Evolutionary conservation across 2,329 filamentous ascomycete species (phyloP), one percentile per base, ranked within the genome.

Genomic region (Karstenula rhodostoma): DNA sequence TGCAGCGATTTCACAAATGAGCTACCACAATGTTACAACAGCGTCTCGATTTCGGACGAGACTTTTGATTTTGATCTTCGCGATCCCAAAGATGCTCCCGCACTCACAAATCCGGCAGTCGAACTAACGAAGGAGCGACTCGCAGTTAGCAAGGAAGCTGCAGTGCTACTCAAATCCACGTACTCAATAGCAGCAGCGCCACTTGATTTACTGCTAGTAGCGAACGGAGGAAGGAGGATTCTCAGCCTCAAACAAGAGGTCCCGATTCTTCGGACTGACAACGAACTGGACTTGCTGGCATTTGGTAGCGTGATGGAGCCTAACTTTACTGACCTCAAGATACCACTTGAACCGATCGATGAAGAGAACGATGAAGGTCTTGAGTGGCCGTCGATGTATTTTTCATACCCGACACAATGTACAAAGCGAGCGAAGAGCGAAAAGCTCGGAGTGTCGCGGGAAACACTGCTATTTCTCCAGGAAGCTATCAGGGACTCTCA

Each of bases 181-280:
- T 54, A 64, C 23, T 47, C 32, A 5, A 23, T 68, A 4, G 65
- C 57, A 44, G 32, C 50, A 13, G 56, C 59, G 1, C 1, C 17
- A 33, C 8, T 19, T 17, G 19, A 25, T 7, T 25, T 46, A 17
- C 42, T 19, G n/a, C 13, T 48, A 10, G 35, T 22, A 3, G 44
- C 13, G 64, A 64, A 58, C 49, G 23, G 58, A 65, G 46, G 69
- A 57, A 62, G 57, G 57, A 57, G 66, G 46, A 19, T 68, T 70
- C 52, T 33, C 50, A 33, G 68, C 17, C 55, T 81, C 40, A 85
- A 81, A 61, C 59, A 81, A 10, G 82, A 85, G 55, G 58, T 79
- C 37, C 84, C 85, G 2, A 53, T 86, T 0, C 71, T 86, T 7
- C 56, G n/a, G 3, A 77, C 73, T 3, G 82, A 85, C 62, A 73